phyloP scores from a whole-genome alignment of 2,329 filamentous ascomycete species.

The Monosporascus sp. region DNA sequence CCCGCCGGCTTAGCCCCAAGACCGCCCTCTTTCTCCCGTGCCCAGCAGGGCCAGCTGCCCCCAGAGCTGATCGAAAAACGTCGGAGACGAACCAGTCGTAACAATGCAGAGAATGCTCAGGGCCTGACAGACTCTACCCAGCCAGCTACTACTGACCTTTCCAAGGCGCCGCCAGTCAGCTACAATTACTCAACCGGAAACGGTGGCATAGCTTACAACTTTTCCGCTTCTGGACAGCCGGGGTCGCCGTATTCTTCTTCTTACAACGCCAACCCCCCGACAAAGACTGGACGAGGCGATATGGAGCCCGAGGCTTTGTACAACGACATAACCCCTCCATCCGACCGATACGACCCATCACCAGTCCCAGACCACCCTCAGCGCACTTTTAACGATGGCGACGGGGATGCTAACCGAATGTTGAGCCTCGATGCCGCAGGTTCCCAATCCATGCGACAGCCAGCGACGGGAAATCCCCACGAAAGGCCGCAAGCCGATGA shows the following conservation, averaged over 20 bases:
- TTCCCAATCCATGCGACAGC: conserved; percentile 20
- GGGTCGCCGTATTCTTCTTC: conserved; percentile 23
- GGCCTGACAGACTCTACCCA: conserved; percentile 30
- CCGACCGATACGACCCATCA: conserved; percentile 16
- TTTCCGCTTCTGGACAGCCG: conserved; percentile 3
- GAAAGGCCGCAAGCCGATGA: conserved; percentile 16
- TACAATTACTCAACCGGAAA: no score
- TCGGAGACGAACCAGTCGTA: conserved; percentile 35
- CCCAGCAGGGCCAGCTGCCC: conserved; percentile 34
- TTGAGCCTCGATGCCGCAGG: conserved; percentile 11
- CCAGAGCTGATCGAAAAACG: conserved; percentile 39
- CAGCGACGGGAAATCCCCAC: conserved; percentile 21
- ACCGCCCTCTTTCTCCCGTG: conserved; percentile 45
- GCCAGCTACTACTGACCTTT: conserved; percentile 55
- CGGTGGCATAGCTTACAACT: no score
- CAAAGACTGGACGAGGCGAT: conserved; percentile 8
- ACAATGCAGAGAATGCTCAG: conserved; percentile 36
- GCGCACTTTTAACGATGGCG: conserved; percentile 23
- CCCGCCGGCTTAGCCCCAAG: conserved; percentile 51
- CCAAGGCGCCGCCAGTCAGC: conserved; percentile 35
- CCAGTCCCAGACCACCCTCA: conserved; percentile 25
- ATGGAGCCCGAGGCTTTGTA: conserved; percentile 31
- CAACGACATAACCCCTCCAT: conserved; percentile 18
- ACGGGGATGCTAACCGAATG: conserved; percentile 8
- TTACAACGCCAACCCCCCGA: conserved; percentile 18